Evolutionary conservation across 192 early-diverging fungal species (phyloP).

Genomic region (Coemansia sp.): DNA sequence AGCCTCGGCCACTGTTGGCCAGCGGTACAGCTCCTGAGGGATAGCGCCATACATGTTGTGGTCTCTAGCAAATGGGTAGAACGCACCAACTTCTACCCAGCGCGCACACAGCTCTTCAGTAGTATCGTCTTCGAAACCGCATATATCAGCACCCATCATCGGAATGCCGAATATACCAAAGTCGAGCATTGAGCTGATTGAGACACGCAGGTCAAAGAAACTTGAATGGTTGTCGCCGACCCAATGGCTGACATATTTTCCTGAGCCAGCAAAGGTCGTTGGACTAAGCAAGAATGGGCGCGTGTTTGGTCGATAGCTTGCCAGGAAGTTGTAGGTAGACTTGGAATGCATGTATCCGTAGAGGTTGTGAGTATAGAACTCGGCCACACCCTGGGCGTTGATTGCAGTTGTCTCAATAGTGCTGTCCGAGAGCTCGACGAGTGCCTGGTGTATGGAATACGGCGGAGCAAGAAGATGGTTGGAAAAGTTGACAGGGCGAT

Average conservation of each 20-base stretch:
- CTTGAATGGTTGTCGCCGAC: conserved; percentile 62
- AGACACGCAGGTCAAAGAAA: conserved; percentile 58
- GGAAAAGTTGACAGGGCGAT: conserved; percentile 35
- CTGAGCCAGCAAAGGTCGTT: conserved; percentile 64
- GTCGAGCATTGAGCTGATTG: conserved; percentile 59
- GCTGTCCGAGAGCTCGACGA: conserved; percentile 45
- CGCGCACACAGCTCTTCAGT: conserved; percentile 64
- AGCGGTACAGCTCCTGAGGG: conserved; percentile 63
- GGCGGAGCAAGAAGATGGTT: conserved; percentile 45
- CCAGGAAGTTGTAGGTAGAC: conserved; percentile 48
- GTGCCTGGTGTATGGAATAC: conserved; percentile 54
- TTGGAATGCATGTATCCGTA: conserved; percentile 62
- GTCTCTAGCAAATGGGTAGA: conserved; percentile 63
- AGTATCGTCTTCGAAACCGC: conserved; percentile 61
- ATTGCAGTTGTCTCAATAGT: conserved; percentile 53
- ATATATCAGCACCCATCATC: conserved; percentile 68
- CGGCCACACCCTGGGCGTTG: conserved; percentile 51
- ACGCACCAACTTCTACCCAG: conserved; percentile 63
- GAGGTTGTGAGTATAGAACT: conserved; percentile 60
- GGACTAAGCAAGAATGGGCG: conserved; percentile 64
- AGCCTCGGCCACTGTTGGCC: conserved; percentile 56
- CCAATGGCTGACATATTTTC: conserved; percentile 38
- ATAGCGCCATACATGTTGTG: conserved; percentile 55
- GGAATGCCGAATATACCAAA: conserved; percentile 73
- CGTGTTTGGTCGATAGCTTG: conserved; percentile 31